These are phyloP conservation scores for Camellia granthamiana DNA, from an alignment of 148 eudicot species.

Conservation along the genomic window DNA sequence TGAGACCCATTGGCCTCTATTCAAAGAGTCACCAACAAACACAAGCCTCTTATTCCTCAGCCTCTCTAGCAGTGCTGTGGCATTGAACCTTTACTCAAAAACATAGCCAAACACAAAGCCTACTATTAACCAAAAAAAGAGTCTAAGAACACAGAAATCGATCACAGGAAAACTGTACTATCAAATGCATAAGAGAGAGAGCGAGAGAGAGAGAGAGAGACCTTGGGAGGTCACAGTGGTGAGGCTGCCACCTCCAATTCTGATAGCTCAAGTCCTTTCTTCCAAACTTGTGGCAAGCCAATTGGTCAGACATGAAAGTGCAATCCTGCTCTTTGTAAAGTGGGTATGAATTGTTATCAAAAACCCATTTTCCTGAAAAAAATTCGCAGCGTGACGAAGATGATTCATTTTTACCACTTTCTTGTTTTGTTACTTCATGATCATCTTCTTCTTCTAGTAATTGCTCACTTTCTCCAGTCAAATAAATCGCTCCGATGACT, in stretches of 20 bases:
- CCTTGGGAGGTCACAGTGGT: constrained; percentile 28
- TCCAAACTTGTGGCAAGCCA: constrained; percentile 29
- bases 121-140: neutral
- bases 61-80: constrained; percentile 26
- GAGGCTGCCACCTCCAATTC: constrained; percentile 28
- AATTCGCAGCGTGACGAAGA: constrained; percentile 11
- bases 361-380: constrained; percentile 29
- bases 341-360: constrained; percentile 24
- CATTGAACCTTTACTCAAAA: constrained; percentile 28
- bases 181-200: neutral
- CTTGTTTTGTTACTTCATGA: neutral
- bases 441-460: neutral
- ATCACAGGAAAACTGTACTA: neutral
- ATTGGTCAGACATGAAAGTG: constrained; percentile 19
- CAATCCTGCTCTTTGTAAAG: constrained; percentile 26
- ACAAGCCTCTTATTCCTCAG: constrained; percentile 25
- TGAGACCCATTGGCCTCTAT: constrained; percentile 31
- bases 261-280: constrained; percentile 26
- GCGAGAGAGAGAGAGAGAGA: neutral
- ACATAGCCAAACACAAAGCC: constrained; percentile 6
- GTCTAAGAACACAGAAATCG: neutral
- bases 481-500: neutral
- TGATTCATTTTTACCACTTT: neutral
- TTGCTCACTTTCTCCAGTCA: neutral
- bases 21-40: constrained; percentile 29